Evolutionary conservation across 2,329 filamentous ascomycete species (phyloP).

Genomic region (Lachnum nothofagi): DNA sequence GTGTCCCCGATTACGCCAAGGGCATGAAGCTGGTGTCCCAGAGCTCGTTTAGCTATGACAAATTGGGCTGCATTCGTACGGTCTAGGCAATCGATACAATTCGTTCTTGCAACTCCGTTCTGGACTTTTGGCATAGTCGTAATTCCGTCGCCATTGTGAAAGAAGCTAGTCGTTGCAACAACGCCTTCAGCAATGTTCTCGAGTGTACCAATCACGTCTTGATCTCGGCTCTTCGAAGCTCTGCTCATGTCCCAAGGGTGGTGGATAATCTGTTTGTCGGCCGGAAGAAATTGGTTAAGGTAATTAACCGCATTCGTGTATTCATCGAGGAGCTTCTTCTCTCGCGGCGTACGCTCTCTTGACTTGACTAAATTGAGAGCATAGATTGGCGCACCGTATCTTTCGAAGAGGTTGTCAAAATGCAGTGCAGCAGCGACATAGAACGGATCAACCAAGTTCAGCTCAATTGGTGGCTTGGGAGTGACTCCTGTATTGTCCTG

Average conservation of each 20-base stretch:
- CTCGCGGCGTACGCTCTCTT: conserved; percentile 79
- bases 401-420: conserved; percentile 88
- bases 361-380: conserved; percentile 88
- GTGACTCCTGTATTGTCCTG: conserved; percentile 93
- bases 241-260: conserved; percentile 98
- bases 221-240: conserved; percentile 83
- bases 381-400: conserved; percentile 89
- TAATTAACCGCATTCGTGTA: conserved; percentile 85
- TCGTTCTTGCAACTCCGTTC: conserved; percentile 89
- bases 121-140: conserved; percentile 66
- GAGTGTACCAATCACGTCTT: conserved; percentile 89
- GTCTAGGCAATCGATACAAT: conserved; percentile 96
- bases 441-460: conserved; percentile 94
- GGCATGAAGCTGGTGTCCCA: conserved; percentile 87
- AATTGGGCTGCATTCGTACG: conserved; percentile 97
- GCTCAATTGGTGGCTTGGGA: conserved; percentile 91
- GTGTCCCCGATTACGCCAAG: conserved; percentile 78
- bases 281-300: conserved; percentile 86
- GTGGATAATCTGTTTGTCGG: conserved; percentile 80
- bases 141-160: conserved; percentile 78
- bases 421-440: conserved; percentile 89
- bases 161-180: conserved; percentile 81
- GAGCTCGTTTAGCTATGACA: conserved; percentile 88
- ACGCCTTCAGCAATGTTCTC: conserved; percentile 87
- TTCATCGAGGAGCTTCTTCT: conserved; percentile 83